Evolutionary conservation across 805 yeast genomes (phyloP).

Genomic region (Wickerhamiella musiphila): DNA sequence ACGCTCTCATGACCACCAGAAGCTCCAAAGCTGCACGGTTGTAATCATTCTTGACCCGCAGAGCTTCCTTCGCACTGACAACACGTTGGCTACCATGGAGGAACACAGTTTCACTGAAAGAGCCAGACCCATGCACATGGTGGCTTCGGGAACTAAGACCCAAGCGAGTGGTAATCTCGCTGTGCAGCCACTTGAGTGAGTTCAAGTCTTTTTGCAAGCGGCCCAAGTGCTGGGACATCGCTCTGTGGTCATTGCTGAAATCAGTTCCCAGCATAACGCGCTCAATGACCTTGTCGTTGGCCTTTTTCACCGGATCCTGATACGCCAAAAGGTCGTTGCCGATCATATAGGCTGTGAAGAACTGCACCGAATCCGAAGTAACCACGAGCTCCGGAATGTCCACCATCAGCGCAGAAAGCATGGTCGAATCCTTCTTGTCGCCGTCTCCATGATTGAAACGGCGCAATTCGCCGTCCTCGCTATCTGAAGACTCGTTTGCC

Average conservation of each 20-base stretch:
- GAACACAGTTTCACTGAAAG: no score
- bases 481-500: background rate
- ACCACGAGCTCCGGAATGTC: slow-evolving; percentile 56
- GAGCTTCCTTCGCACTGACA: slow-evolving; percentile 9
- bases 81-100: slow-evolving; percentile 3
- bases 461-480: background rate
- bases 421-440: slow-evolving; percentile 12
- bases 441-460: slow-evolving; percentile 1
- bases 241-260: slow-evolving; percentile 35
- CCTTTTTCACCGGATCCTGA: slow-evolving; percentile 50
- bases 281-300: slow-evolving; percentile 40
- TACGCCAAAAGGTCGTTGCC: slow-evolving; percentile 49
- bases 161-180: slow-evolving; percentile 23
- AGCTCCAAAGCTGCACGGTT: slow-evolving; percentile 17
- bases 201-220: slow-evolving; percentile 32
- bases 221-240: slow-evolving; percentile 31
- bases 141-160: background rate
- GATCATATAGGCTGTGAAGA: slow-evolving; percentile 45
- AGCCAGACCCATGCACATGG: no score
- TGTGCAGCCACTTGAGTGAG: slow-evolving; percentile 27
- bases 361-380: slow-evolving; percentile 58
- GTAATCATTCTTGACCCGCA: slow-evolving; percentile 18
- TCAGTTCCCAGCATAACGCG: slow-evolving; percentile 56
- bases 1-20: slow-evolving; percentile 22
- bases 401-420: slow-evolving; percentile 18